Conservation (phyloP, 108 stramenopile genomes). For the Cafeteria roenbergensis region DNA sequence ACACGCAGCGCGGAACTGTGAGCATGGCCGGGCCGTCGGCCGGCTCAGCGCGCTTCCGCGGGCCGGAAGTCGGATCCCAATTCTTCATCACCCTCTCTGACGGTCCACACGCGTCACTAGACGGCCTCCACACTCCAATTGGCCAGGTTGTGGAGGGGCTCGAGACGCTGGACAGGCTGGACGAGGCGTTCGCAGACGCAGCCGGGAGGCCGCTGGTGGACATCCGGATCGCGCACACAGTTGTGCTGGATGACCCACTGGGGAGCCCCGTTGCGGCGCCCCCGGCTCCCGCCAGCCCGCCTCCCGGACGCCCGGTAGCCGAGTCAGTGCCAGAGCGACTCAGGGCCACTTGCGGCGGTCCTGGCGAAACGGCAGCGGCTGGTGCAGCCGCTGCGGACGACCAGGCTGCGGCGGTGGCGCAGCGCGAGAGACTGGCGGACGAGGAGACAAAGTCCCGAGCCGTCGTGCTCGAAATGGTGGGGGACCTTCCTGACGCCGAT, state of each 20-base stretch:
- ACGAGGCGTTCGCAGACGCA: constrained; percentile 68
- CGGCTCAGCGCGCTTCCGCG: no score
- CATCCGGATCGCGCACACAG: constrained; percentile 68
- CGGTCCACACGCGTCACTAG: constrained; percentile 47
- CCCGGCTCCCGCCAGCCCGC: neutral
- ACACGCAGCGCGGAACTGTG: constrained; percentile 56
- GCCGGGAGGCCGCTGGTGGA: constrained; percentile 80
- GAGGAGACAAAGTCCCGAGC: constrained; percentile 74
- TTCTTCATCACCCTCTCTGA: constrained; percentile 71
- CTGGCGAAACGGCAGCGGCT: constrained; percentile 2
- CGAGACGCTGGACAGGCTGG: constrained; percentile 60
- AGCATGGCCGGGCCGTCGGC: no score
- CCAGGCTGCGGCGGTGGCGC: constrained; percentile 37
- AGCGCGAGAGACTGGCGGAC: constrained; percentile 30
- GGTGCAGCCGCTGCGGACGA: constrained; percentile 26
- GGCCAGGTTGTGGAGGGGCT: constrained; percentile 79
- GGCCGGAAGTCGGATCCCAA: no score
- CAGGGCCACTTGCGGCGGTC: no score
- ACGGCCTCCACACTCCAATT: constrained; percentile 50
- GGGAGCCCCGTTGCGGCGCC: constrained; percentile 26
- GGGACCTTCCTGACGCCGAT: constrained; percentile 41
- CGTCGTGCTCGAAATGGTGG: constrained; percentile 90
- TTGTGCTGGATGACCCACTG: constrained; percentile 84
- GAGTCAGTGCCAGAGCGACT: neutral
- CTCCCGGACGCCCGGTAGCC: neutral